Conservation (phyloP, 2,329 filamentous ascomycete species). For the Chaetoscypha palmicola region DNA sequence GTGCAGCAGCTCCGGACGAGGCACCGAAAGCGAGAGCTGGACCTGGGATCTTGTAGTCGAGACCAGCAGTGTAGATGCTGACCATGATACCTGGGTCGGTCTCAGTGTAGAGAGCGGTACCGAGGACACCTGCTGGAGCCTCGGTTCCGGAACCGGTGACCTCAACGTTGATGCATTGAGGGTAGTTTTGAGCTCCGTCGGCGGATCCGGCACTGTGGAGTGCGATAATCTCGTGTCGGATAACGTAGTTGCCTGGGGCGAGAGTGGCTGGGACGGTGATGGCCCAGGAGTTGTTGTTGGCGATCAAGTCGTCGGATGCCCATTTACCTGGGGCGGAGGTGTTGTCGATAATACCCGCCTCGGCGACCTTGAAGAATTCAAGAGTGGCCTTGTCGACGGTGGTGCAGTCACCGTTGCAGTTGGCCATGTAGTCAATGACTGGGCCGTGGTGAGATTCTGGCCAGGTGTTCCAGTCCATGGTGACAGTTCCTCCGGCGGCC, state of each 20-base stretch:
- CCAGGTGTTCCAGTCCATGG: constrained; percentile 44
- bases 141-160: constrained; percentile 38
- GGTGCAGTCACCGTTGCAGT: constrained; percentile 32
- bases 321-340: constrained; percentile 32
- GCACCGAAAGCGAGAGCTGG: constrained; percentile 28
- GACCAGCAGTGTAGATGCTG: constrained; percentile 35
- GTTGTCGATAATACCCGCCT: constrained; percentile 33
- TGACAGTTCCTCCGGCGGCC: constrained; percentile 39
- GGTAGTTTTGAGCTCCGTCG: constrained; percentile 43
- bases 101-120: constrained; percentile 23
- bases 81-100: constrained; percentile 41
- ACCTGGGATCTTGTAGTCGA: constrained; percentile 35
- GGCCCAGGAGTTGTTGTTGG: constrained; percentile 45
- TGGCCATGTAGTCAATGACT: constrained; percentile 23
- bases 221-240: constrained; percentile 45
- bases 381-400: constrained; percentile 33
- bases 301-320: constrained; percentile 42
- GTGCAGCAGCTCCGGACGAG: not conserved
- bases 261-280: constrained; percentile 39
- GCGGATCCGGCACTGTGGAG: constrained; percentile 23
- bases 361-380: constrained; percentile 39
- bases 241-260: constrained; percentile 42
- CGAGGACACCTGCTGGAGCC: constrained; percentile 27
- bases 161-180: constrained; percentile 44
- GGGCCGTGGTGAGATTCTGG: constrained; percentile 40